These are phyloP conservation scores for Dactylella cylindrospora DNA, from an alignment of 2,329 filamentous ascomycete species.

Conservation along the genomic window DNA sequence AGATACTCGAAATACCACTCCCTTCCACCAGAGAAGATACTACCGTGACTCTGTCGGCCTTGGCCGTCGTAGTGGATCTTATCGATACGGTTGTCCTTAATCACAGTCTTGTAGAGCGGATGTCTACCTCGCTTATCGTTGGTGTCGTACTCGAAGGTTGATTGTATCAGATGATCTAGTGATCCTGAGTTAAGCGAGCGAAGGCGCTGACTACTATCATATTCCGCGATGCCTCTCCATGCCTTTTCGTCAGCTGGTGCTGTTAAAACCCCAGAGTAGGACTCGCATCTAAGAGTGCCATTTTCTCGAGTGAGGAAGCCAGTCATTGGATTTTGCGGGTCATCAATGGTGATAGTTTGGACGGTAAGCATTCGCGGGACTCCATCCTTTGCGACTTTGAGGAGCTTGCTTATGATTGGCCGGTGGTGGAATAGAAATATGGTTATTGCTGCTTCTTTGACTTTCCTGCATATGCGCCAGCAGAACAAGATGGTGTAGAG, in stretches of 20 bases:
- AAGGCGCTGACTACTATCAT: constrained; percentile 25
- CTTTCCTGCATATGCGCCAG: constrained; percentile 51
- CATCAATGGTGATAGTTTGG: constrained; percentile 50
- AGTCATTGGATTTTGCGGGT: constrained; percentile 50
- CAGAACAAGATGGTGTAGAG: constrained; percentile 49
- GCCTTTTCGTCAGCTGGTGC: constrained; percentile 42
- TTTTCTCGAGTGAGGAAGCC: constrained; percentile 49
- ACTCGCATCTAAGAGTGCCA: constrained; percentile 48
- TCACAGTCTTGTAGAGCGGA: constrained; percentile 30
- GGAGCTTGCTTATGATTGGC: constrained; percentile 50
- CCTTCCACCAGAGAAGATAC: constrained; percentile 47
- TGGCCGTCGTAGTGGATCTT: constrained; percentile 51
- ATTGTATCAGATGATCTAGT: constrained; percentile 17
- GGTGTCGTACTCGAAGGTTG: constrained; percentile 21
- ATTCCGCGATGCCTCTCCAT: constrained; percentile 24
- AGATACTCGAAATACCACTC: constrained; percentile 52
- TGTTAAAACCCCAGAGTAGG: constrained; percentile 49
- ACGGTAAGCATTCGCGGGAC: constrained; percentile 47
- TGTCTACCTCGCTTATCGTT: constrained; percentile 16
- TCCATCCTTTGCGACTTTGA: constrained; percentile 49
- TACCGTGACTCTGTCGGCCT: constrained; percentile 51
- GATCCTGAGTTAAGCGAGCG: constrained; percentile 29
- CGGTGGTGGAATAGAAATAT: constrained; percentile 51
- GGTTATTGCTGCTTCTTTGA: constrained; percentile 51
- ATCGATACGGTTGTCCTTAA: constrained; percentile 45